Evolutionary conservation across 208 protist genomes (phyloP).

Genomic region (Leishmania tropica): DNA sequence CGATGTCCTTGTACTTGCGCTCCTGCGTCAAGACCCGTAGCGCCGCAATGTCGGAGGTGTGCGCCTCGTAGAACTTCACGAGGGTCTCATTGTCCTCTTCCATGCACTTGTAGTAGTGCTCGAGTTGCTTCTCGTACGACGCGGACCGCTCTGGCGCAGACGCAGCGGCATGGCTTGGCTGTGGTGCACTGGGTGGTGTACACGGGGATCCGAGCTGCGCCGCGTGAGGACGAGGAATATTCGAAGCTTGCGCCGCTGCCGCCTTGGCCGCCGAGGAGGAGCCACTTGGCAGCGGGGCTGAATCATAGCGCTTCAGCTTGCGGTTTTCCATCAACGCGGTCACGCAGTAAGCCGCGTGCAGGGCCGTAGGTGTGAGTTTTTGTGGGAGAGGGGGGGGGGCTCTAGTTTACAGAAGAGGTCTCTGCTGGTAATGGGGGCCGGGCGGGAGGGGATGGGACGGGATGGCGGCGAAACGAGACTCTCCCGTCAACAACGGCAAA

Average conservation of each 20-base stretch:
- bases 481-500: conserved; percentile 19
- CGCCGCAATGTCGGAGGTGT: conserved; percentile 25
- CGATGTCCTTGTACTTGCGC: conserved; percentile 33
- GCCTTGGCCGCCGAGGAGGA: conserved; percentile 9
- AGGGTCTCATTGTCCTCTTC: conserved; percentile 45
- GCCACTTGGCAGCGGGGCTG: conserved; percentile 25
- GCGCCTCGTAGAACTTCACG: conserved; percentile 27
- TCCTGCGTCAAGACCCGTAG: conserved; percentile 34
- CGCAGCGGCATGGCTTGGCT: not conserved
- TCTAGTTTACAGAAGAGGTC: not conserved
- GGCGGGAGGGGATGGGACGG: not conserved
- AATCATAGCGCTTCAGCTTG: conserved; percentile 36
- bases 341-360: conserved; percentile 1
- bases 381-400: not conserved
- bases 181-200: not conserved
- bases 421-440: not conserved
- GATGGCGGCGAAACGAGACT: not conserved
- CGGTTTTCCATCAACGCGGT: conserved; percentile 24
- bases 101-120: conserved; percentile 40
- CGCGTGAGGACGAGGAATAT: conserved; percentile 18
- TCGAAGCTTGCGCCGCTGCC: conserved; percentile 8
- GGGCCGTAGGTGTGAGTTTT: not conserved
- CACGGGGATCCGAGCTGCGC: not conserved
- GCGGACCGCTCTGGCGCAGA: not conserved
- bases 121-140: conserved; percentile 30